Evolutionary conservation across 139 green algal species (phyloP).

Genomic region (Chlamydomonas sphaeroides): DNA sequence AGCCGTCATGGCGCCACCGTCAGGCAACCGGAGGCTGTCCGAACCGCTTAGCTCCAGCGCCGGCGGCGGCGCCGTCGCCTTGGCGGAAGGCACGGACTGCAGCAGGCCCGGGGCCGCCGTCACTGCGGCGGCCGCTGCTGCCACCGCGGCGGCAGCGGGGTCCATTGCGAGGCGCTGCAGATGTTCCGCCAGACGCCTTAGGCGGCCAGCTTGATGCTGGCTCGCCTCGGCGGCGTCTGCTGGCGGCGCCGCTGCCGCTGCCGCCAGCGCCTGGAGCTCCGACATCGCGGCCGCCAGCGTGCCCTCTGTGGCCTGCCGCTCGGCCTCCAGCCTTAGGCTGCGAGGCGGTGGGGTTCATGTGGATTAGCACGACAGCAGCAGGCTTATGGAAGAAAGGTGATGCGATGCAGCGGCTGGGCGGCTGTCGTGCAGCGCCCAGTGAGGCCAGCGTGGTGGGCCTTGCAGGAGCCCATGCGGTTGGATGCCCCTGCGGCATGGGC

Average conservation of each 20-base stretch:
- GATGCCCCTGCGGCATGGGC: no score
- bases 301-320: background rate
- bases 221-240: background rate
- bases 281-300: background rate
- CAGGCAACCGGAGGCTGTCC: no score
- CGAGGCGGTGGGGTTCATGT: no score
- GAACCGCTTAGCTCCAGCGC: no score
- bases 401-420: no score
- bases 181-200: background rate
- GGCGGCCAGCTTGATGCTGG: background rate
- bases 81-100: no score
- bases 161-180: background rate
- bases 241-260: background rate
- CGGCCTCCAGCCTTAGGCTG: conserved; percentile 8
- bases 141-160: background rate
- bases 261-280: background rate
- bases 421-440: no score
- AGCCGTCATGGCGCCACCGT: background rate
- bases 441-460: no score
- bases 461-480: no score
- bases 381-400: no score
- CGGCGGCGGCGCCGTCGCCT: no score
- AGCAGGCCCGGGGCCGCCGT: background rate
- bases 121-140: background rate
- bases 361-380: no score